Base-by-base conservation (phyloP, 2,329 filamentous ascomycete genomes). In the Bertia moriformis region DNA sequence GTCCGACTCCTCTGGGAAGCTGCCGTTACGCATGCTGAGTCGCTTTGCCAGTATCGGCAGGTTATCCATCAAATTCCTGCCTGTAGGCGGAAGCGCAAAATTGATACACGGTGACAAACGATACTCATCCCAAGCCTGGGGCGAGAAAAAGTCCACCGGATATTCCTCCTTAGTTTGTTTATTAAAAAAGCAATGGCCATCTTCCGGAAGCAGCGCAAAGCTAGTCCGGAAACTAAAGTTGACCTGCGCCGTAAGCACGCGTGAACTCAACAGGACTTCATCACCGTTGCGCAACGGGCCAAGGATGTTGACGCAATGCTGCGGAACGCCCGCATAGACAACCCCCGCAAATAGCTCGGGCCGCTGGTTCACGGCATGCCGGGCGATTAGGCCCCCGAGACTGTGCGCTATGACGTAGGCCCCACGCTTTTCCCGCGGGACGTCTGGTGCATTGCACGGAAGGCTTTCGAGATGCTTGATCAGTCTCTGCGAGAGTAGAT, bases 251-350 rank as follows among this genome's bases (percentile, higher is more conserved):
- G 87, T 94, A 14, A 96, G 68, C 0, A 95, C 81, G 46, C 85
- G 84, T 44, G 87, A 87, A 50, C 88, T 93, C 42, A 95, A 67
- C 1, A 94, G 68, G 1, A 95, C 87, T 14, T 88, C 83, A 52
- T 96, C 88, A n/a, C 88, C 88, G 49, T 93, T 89, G 24, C 88
- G 78, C 12, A 96, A 57, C 1, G 88, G 88, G 0, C 89, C 89
- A 3, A 95, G 69, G 39, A 94, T 91, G 53, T 94, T 95, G 53
- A 95, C 76, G 53, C 87, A 94, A 40, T 82, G 74, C 47, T 89
- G 80, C 1, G 88, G 88, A 1, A 81, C 77, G 5, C 88, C 89
- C 1, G 84, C 87, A 51, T 85, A 96, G 2, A 94, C 56, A 1
- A 94, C 83, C 0, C 87, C 87, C 0, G 81, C 73, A 49, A 95